These are phyloP conservation scores for Cyclospora cayetanensis DNA, from an alignment of 169 alveolate species.

Conservation along the genomic window DNA sequence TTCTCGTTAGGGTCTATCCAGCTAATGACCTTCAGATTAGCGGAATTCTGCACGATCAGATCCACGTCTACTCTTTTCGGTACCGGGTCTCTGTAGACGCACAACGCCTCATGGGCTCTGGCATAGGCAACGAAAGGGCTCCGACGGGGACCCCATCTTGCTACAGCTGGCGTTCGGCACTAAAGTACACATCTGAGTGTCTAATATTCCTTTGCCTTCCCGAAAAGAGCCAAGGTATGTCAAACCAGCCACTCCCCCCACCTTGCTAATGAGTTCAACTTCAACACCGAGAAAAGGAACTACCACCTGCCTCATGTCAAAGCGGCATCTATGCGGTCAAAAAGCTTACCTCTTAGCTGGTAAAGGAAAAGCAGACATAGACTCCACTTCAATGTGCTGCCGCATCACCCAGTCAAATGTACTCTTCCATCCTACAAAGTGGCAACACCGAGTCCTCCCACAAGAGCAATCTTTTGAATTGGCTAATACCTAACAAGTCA, in stretches of 20 bases:
- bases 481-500: too few relatives aligned
- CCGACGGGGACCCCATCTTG: not conserved
- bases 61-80: conserved; percentile 92
- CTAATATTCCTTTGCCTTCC: too few relatives aligned
- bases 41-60: conserved; percentile 82
- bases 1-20: conserved; percentile 92
- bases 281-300: too few relatives aligned
- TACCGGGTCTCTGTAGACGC: conserved; percentile 81
- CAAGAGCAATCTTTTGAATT: too few relatives aligned
- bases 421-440: conserved; percentile 70
- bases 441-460: too few relatives aligned
- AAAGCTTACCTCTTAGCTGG: conserved; percentile 57
- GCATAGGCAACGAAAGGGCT: not conserved
- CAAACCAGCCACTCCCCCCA: too few relatives aligned
- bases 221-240: too few relatives aligned
- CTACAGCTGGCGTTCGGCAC: conserved; percentile 4
- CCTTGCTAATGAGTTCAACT: too few relatives aligned
- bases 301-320: too few relatives aligned
- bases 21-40: conserved; percentile 84
- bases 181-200: too few relatives aligned
- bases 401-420: conserved; percentile 75
- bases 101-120: not conserved
- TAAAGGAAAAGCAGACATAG: conserved; percentile 75
- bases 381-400: conserved; percentile 75
- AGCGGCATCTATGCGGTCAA: not conserved